phyloP scores from a whole-genome alignment of 345 rosid species.

The Salix suchowensis region DNA sequence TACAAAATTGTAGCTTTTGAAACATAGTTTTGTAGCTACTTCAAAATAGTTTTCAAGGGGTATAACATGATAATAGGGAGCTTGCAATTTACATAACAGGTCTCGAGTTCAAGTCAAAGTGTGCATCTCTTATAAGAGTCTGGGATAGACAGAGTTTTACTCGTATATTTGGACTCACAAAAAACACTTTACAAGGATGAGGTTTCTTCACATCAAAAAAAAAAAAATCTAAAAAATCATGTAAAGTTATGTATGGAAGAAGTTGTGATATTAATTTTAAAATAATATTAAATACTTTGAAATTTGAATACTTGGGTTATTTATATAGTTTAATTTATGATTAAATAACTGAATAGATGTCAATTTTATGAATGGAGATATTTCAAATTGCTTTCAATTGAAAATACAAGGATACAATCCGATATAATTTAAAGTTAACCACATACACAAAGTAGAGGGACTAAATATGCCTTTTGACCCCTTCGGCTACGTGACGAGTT shows the following conservation, averaged over 20 bases:
- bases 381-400: background rate
- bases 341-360: background rate
- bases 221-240: too few species aligned
- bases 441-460: background rate
- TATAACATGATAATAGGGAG: fast-evolving
- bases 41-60: too few species aligned
- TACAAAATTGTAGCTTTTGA: too few species aligned
- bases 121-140: too few species aligned
- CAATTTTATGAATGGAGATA: background rate
- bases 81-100: fast-evolving
- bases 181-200: fast-evolving
- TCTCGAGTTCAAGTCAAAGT: fast-evolving
- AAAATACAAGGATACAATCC: background rate
- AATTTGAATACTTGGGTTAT: background rate
- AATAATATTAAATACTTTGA: too few species aligned
- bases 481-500: background rate
- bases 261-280: too few species aligned
- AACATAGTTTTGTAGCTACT: too few species aligned
- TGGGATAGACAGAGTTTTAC: too few species aligned
- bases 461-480: background rate
- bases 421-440: background rate
- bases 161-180: too few species aligned
- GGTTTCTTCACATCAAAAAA: too few species aligned
- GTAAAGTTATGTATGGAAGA: too few species aligned
- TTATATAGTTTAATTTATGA: background rate